Evolutionary conservation across 768 basidiomycete species (phyloP).

Genomic region (Lactarius sp.): DNA sequence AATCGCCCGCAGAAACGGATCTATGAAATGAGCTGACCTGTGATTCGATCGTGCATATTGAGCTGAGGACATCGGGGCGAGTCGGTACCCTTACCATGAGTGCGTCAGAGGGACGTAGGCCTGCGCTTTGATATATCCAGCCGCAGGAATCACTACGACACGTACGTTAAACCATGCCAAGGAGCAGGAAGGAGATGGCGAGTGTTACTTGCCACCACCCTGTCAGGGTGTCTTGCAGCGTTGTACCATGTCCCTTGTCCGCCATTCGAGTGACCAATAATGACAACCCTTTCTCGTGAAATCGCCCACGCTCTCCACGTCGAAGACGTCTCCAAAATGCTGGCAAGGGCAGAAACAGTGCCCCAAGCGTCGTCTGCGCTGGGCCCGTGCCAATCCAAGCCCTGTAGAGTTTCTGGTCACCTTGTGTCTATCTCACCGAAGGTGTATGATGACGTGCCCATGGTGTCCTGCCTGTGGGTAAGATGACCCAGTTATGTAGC

Average conservation of each 20-base stretch:
- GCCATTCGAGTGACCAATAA: slow-evolving; percentile 92
- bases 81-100: slow-evolving; percentile 43
- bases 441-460: slow-evolving; percentile 52
- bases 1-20: slow-evolving; percentile 67
- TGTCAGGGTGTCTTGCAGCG: slow-evolving; percentile 72
- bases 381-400: slow-evolving; percentile 90
- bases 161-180: background rate
- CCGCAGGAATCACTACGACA: slow-evolving; percentile 61
- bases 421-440: background rate
- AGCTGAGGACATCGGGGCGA: background rate
- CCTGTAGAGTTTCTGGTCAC: slow-evolving; percentile 39
- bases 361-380: slow-evolving; percentile 68
- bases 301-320: slow-evolving; percentile 43
- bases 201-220: slow-evolving; percentile 53
- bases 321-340: slow-evolving; percentile 38
- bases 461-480: slow-evolving; percentile 78
- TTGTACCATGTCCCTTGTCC: slow-evolving; percentile 88
- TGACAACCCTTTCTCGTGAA: slow-evolving; percentile 40
- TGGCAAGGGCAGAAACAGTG: slow-evolving; percentile 51
- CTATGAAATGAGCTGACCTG: slow-evolving; percentile 71
- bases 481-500: slow-evolving; percentile 62
- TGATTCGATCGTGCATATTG: background rate
- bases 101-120: slow-evolving; percentile 71
- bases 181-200: slow-evolving; percentile 15
- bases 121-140: slow-evolving; percentile 85